Evolutionary conservation across 2,329 filamentous ascomycete genomes (phyloP).

Genomic region (Apiospora pterosperma): DNA sequence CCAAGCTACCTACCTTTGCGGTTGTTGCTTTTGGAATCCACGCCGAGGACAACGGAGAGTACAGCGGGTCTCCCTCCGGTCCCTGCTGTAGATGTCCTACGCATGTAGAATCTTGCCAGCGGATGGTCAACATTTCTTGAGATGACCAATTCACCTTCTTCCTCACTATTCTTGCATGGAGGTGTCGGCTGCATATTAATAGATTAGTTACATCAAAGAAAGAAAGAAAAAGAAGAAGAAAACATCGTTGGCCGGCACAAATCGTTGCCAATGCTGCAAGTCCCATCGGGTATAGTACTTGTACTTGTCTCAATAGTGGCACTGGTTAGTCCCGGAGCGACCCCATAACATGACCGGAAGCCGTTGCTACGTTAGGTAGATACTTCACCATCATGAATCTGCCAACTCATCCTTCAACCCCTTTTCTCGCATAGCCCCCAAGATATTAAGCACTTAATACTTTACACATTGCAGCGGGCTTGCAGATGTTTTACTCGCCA

Average conservation of each 20-base stretch:
- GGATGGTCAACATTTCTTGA: neutral
- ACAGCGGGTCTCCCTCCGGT: neutral
- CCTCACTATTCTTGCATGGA: neutral
- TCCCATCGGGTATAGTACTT: neutral
- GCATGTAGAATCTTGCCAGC: too few species aligned
- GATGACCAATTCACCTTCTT: neutral
- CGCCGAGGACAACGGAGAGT: neutral
- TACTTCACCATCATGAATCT: neutral
- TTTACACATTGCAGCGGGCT: too few species aligned
- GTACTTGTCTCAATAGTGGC: neutral
- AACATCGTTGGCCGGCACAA: neutral
- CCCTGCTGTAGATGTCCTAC: neutral
- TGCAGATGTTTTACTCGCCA: neutral
- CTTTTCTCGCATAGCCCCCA: neutral
- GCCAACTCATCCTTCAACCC: neutral
- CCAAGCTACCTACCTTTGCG: neutral
- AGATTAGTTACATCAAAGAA: too few species aligned
- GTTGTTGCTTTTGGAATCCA: neutral
- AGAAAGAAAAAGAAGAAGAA: too few species aligned
- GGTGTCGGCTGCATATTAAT: neutral
- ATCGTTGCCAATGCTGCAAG: neutral
- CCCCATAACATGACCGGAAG: neutral
- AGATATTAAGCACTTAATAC: neutral
- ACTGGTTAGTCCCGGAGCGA: neutral
- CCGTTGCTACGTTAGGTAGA: constrained; percentile 2